Evolutionary conservation across 805 yeast species (phyloP).

Genomic region (Ogataea pilisensis): DNA sequence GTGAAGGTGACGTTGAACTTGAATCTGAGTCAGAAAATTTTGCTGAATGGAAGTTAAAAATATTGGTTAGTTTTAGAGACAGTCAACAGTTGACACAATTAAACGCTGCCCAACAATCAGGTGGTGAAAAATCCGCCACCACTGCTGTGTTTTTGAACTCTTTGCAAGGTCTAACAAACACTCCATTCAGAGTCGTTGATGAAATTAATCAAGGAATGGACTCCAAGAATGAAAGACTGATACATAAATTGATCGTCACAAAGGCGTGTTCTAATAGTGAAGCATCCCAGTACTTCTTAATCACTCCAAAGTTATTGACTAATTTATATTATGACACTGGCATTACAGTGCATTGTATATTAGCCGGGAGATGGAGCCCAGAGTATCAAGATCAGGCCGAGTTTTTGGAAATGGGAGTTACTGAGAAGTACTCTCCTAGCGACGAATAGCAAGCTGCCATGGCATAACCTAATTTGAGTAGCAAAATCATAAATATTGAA

Average conservation of each 20-base stretch:
- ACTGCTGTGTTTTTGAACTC: conserved; percentile 89
- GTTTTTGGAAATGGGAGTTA: conserved; percentile 30
- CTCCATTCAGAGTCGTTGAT: conserved; percentile 94
- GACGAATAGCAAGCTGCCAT: background rate
- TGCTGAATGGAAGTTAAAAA: conserved; percentile 78
- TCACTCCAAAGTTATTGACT: conserved; percentile 87
- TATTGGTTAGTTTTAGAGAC: conserved; percentile 82
- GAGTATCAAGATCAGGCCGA: conserved; percentile 11
- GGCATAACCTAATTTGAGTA: no score
- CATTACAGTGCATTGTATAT: conserved; percentile 84
- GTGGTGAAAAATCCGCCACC: conserved; percentile 96
- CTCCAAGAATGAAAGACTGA: conserved; percentile 80
- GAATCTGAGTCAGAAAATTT: conserved; percentile 48
- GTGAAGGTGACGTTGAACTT: conserved; percentile 76
- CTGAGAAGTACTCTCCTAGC: conserved; percentile 18
- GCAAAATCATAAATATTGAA: no score
- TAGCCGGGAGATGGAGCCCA: conserved; percentile 43
- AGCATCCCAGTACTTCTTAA: conserved; percentile 77
- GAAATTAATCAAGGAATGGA: conserved; percentile 99
- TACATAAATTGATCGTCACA: conserved; percentile 80
- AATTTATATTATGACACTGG: conserved; percentile 70
- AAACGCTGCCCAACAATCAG: conserved; percentile 89
- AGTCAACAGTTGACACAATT: conserved; percentile 63
- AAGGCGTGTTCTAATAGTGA: conserved; percentile 56
- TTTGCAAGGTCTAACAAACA: conserved; percentile 77